Evolutionary conservation across 345 rosid species (phyloP).

Genomic region (Gossypium stocksii): DNA sequence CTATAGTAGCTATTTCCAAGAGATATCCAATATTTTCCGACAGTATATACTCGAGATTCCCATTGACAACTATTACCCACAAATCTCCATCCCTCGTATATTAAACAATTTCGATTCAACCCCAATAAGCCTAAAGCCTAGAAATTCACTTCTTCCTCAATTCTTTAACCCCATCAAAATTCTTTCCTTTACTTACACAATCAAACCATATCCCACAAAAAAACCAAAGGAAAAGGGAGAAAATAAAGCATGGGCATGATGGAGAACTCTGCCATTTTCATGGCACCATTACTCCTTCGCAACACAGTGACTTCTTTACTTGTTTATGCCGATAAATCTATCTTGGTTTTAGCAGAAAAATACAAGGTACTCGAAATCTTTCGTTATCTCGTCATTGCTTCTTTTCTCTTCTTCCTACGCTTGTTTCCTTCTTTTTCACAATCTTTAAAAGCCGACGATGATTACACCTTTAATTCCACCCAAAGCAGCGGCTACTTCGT

Average conservation of each 20-base stretch:
- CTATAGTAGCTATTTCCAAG: too few relatives aligned
- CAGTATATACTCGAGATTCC: too few relatives aligned
- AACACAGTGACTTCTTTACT: constrained; percentile 45
- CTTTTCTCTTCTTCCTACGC: constrained; percentile 60
- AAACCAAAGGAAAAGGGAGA: background rate
- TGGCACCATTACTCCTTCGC: constrained; percentile 57
- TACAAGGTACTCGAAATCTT: constrained; percentile 46
- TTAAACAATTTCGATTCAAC: too few relatives aligned
- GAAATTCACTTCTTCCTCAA: too few relatives aligned
- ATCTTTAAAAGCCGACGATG: background rate
- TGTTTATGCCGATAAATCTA: constrained; percentile 61
- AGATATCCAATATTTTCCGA: too few relatives aligned
- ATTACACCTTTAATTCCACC: constrained; percentile 8
- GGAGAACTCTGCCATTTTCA: constrained; percentile 42
- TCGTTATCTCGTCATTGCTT: constrained; percentile 40
- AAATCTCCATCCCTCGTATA: too few relatives aligned
- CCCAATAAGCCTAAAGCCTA: too few relatives aligned
- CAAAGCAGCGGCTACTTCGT: background rate
- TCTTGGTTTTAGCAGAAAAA: constrained; percentile 37
- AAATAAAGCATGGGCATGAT: constrained; percentile 18
- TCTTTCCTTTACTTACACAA: too few relatives aligned
- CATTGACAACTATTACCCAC: too few relatives aligned
- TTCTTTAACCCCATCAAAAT: too few relatives aligned
- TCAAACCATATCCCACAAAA: too few relatives aligned
- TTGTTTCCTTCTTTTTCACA: constrained; percentile 36